Conservation (phyloP, 495 filamentous ascomycete genomes). For the Echria macrotheca region DNA sequence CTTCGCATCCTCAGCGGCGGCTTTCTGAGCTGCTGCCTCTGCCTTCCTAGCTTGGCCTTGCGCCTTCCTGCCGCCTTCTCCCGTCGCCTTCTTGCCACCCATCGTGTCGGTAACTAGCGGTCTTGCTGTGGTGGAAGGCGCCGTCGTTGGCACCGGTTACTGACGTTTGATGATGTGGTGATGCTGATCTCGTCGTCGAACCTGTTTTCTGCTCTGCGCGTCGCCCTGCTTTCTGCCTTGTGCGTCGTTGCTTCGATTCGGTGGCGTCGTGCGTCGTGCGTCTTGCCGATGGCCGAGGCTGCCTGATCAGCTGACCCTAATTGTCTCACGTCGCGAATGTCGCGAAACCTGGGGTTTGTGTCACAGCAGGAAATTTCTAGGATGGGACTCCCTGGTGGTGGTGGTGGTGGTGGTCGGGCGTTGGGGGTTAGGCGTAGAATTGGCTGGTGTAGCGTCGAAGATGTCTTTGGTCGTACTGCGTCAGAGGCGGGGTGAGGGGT, state of each 20-base stretch:
- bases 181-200: neutral
- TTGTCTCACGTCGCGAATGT: neutral
- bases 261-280: too few species aligned
- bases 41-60: constrained; percentile 91
- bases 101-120: constrained; percentile 25
- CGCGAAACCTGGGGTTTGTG: neutral
- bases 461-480: neutral
- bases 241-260: neutral
- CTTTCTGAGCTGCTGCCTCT: constrained; percentile 73
- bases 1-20: constrained; percentile 63
- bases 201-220: neutral
- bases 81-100: constrained; percentile 55
- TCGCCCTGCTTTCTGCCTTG: neutral
- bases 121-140: neutral
- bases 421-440: neutral
- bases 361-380: neutral
- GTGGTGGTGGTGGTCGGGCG: constrained; percentile 2
- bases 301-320: constrained; percentile 2
- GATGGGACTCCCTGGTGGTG: neutral
- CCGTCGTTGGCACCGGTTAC: neutral
- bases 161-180: neutral
- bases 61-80: constrained; percentile 81
- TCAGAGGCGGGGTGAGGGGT: constrained; percentile 7
- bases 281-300: too few species aligned
- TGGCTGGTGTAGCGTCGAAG: neutral